Percentiles rank a stretch among this genome's conserved stretches.
Conservation (phyloP, 73 alveolate species). For the Symbiodinium pilosum region DNA sequence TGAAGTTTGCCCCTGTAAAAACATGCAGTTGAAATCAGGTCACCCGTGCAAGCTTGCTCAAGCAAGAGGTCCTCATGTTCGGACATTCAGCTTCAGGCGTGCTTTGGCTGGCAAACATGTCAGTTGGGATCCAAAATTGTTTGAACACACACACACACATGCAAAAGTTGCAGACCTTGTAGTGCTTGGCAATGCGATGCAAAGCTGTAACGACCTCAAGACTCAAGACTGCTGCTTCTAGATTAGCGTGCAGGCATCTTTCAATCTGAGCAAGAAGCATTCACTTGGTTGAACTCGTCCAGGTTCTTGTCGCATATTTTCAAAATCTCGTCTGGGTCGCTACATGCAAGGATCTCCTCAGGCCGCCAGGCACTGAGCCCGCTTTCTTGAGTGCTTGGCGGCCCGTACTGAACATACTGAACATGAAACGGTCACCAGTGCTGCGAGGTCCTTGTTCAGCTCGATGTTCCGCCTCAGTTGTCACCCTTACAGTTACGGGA, state of each 20-base stretch:
- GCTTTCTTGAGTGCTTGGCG: not conserved
- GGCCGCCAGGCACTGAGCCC: not conserved
- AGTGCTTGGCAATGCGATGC: slow-evolving; percentile 63
- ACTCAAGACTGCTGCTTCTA: not conserved
- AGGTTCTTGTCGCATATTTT: slow-evolving; percentile 36
- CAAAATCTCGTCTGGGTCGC: slow-evolving; percentile 8
- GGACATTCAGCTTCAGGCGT: too few relatives aligned
- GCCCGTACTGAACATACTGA: too few relatives aligned
- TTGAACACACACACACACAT: not conserved
- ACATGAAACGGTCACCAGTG: too few relatives aligned
- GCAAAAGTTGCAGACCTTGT: not conserved
- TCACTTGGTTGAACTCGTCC: slow-evolving; percentile 50
- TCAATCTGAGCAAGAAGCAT: not conserved
- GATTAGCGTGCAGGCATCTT: too few relatives aligned
- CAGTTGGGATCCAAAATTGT: too few relatives aligned
- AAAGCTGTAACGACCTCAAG: slow-evolving; percentile 59
- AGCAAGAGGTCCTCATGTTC: too few relatives aligned
- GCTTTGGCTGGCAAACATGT: too few relatives aligned
- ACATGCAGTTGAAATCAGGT: too few relatives aligned
- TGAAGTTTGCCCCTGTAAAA: too few relatives aligned
- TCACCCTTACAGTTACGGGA: too few relatives aligned
- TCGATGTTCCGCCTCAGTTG: not conserved
- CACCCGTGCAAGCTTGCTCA: too few relatives aligned
- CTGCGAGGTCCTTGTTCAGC: not conserved
- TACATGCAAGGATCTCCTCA: slow-evolving; percentile 45